phyloP scores from a whole-genome alignment of 1,139 yeast genomes.

The Arxiozyma bovina region DNA sequence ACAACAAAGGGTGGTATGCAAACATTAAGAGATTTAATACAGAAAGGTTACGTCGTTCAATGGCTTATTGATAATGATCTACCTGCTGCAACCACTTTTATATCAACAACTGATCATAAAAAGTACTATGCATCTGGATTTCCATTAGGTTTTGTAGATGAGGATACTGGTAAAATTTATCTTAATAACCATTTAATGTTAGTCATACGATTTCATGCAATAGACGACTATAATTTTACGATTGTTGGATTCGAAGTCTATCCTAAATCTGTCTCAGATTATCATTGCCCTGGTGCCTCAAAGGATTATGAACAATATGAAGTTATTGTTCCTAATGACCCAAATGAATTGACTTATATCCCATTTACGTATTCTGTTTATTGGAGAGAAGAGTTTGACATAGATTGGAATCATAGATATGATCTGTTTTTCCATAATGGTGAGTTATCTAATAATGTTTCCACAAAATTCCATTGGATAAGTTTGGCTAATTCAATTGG shows the following conservation, averaged over 20 bases:
- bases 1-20: constrained; percentile 43
- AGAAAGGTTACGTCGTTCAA: constrained; percentile 66
- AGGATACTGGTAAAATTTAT: constrained; percentile 45
- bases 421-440: constrained; percentile 58
- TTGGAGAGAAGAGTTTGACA: constrained; percentile 73
- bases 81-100: constrained; percentile 84
- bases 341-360: constrained; percentile 35
- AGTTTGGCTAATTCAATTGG: constrained; percentile 22
- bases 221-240: constrained; percentile 41
- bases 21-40: constrained; percentile 54
- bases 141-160: constrained; percentile 61
- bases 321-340: constrained; percentile 32
- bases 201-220: constrained; percentile 65
- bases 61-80: constrained; percentile 72
- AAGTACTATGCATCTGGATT: constrained; percentile 84
- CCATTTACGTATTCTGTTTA: constrained; percentile 82
- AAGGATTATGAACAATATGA: constrained; percentile 49
- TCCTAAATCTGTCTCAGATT: constrained; percentile 68
- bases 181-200: constrained; percentile 75
- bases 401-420: constrained; percentile 70
- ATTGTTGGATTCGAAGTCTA: constrained; percentile 89
- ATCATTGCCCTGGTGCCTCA: constrained; percentile 61
- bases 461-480: constrained; percentile 24
- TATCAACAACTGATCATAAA: constrained; percentile 47
- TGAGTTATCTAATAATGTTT: constrained; percentile 21